Evolutionary conservation across 2,329 filamentous ascomycete genomes (phyloP).

Genomic region (Teratosphaeria viscida): DNA sequence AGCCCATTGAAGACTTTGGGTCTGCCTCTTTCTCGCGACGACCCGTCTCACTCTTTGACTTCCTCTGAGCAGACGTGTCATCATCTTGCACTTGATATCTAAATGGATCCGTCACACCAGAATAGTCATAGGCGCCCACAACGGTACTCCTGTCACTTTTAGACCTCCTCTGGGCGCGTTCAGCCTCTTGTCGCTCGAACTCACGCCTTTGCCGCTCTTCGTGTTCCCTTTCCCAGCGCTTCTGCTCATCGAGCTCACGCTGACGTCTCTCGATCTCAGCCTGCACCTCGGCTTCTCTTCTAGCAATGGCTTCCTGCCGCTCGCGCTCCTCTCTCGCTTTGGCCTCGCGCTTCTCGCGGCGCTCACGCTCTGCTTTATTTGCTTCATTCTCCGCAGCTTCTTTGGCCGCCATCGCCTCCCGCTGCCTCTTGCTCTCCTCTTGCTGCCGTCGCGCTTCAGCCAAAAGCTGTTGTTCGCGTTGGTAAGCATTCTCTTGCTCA

Average conservation of each 20-base stretch:
- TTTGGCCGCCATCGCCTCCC: conserved; percentile 3
- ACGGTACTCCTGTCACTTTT: neutral
- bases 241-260: conserved; percentile 3
- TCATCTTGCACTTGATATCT: neutral
- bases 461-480: conserved; percentile 3
- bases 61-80: neutral
- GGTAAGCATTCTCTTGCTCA: conserved; percentile 5
- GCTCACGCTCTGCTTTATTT: neutral
- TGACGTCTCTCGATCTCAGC: conserved; percentile 7
- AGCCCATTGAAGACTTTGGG: conserved; percentile 17
- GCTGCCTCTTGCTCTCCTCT: conserved; percentile 2
- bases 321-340: neutral
- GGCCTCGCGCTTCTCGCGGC: neutral
- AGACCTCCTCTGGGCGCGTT: neutral
- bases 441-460: conserved; percentile 2
- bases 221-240: conserved; percentile 2
- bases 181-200: conserved; percentile 14
- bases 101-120: neutral
- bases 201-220: conserved; percentile 6
- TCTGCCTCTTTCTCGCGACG: conserved; percentile 15
- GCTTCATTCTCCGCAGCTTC: conserved; percentile 4
- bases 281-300: conserved; percentile 11
- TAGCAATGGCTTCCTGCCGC: conserved; percentile 1
- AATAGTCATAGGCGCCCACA: neutral
- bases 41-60: conserved; percentile 3